Evolutionary conservation across 2,329 filamentous ascomycete species (phyloP).

Genomic region (Nemania abortiva): DNA sequence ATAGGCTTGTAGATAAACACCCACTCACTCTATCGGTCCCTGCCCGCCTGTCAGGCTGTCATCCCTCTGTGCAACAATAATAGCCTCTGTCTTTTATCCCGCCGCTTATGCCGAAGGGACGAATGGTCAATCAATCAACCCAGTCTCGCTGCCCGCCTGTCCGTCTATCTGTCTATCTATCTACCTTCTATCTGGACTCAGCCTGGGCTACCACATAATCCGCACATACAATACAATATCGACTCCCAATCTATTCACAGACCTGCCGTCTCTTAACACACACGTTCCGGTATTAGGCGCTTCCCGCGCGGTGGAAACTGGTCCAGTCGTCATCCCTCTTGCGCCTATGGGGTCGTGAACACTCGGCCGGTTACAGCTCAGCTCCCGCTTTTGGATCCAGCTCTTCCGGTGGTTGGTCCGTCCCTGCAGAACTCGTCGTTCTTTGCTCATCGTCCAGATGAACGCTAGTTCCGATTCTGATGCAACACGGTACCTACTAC

Average conservation of each 20-base stretch:
- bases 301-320: constrained; percentile 20
- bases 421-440: constrained; percentile 40
- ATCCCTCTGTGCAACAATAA: constrained; percentile 22
- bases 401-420: constrained; percentile 49
- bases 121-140: constrained; percentile 17
- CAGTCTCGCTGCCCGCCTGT: too few species aligned
- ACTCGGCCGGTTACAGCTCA: constrained; percentile 44
- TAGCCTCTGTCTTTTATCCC: background rate
- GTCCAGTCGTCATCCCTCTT: constrained; percentile 35
- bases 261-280: constrained; percentile 18
- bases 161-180: too few species aligned
- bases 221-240: constrained; percentile 1
- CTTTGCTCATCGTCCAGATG: constrained; percentile 47
- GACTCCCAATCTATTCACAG: constrained; percentile 20
- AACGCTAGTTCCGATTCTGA: constrained; percentile 36
- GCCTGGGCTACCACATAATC: constrained; percentile 15
- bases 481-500: constrained; percentile 17
- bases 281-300: constrained; percentile 29
- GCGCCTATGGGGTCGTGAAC: constrained; percentile 36
- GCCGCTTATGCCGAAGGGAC: constrained; percentile 13
- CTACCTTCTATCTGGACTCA: constrained; percentile 4
- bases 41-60: background rate
- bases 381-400: constrained; percentile 48
- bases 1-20: constrained; percentile 10
- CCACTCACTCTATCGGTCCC: background rate